phyloP scores from a whole-genome alignment of 495 filamentous ascomycete genomes.

The Hyaloscypha variabilis region DNA sequence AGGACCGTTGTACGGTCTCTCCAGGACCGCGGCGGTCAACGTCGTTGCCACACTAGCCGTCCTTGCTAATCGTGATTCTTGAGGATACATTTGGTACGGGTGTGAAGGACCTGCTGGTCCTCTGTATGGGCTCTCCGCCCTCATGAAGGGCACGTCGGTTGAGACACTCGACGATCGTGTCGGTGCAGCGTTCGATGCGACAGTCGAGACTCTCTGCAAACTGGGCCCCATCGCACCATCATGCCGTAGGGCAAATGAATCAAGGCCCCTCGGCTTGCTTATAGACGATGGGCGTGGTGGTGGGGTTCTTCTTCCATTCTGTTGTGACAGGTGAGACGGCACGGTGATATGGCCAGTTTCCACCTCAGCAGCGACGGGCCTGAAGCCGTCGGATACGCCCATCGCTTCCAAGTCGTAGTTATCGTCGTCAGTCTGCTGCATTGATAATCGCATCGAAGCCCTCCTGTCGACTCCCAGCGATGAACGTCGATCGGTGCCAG shows the following conservation, averaged over 20 bases:
- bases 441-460: slow-evolving; percentile 24
- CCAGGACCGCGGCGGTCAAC: slow-evolving; percentile 52
- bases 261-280: slow-evolving; percentile 44
- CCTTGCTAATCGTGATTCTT: slow-evolving; percentile 67
- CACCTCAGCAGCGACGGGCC: slow-evolving; percentile 28
- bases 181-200: slow-evolving; percentile 18
- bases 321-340: slow-evolving; percentile 18
- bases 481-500: slow-evolving; percentile 21
- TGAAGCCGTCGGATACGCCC: slow-evolving; percentile 48
- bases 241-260: slow-evolving; percentile 45
- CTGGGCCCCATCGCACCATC: slow-evolving; percentile 41
- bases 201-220: slow-evolving; percentile 11
- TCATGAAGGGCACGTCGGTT: slow-evolving; percentile 43
- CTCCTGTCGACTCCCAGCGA: slow-evolving; percentile 29
- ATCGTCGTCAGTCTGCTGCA: slow-evolving; percentile 25
- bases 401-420: slow-evolving; percentile 43
- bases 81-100: slow-evolving; percentile 84
- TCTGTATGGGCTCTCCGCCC: slow-evolving; percentile 59
- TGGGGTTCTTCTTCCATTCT: slow-evolving; percentile 29
- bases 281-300: slow-evolving; percentile 48
- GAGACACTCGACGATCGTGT: slow-evolving; percentile 39
- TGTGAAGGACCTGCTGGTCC: slow-evolving; percentile 76
- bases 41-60: slow-evolving; percentile 67
- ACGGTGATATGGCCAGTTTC: slow-evolving; percentile 24
- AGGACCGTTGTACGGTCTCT: slow-evolving; percentile 62